Conservation (phyloP, 805 yeast species). For the Myxozyma mucilagina region DNA sequence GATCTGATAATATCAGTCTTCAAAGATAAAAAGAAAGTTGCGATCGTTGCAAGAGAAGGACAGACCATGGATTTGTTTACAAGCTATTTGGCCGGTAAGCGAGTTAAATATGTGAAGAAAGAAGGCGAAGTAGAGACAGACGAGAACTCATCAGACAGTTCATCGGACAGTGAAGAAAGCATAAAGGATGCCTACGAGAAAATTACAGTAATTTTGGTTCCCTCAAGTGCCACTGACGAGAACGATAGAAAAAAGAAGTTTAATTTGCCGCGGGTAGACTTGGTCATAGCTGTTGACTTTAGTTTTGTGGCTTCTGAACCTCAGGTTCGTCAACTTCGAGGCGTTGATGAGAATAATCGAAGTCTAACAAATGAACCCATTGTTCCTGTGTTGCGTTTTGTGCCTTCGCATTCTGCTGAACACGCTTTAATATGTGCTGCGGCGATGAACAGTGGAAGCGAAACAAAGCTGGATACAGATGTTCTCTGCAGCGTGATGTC, state of each 20-base stretch:
- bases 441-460: constrained; percentile 10
- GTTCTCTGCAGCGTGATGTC: constrained; percentile 71
- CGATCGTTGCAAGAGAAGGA: constrained; percentile 68
- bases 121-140: constrained; percentile 46
- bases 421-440: constrained; percentile 52
- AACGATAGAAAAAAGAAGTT: constrained; percentile 18
- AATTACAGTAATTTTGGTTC: constrained; percentile 48
- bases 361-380: constrained; percentile 23
- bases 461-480: constrained; percentile 39
- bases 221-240: constrained; percentile 43
- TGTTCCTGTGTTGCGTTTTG: constrained; percentile 65
- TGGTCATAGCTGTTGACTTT: constrained; percentile 64
- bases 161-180: constrained; percentile 34
- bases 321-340: constrained; percentile 41
- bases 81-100: constrained; percentile 65
- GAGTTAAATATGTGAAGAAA: constrained; percentile 57
- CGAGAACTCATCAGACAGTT: constrained; percentile 39
- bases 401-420: constrained; percentile 79
- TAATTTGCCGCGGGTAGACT: constrained; percentile 48
- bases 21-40: constrained; percentile 55
- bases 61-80: constrained; percentile 70
- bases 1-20: constrained; percentile 62
- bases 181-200: constrained; percentile 32
- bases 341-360: constrained; percentile 20
- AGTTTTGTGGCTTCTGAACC: constrained; percentile 50